These are phyloP conservation scores for Lentinula aciculospora DNA, from an alignment of 768 basidiomycete species.

Conservation along the genomic window DNA sequence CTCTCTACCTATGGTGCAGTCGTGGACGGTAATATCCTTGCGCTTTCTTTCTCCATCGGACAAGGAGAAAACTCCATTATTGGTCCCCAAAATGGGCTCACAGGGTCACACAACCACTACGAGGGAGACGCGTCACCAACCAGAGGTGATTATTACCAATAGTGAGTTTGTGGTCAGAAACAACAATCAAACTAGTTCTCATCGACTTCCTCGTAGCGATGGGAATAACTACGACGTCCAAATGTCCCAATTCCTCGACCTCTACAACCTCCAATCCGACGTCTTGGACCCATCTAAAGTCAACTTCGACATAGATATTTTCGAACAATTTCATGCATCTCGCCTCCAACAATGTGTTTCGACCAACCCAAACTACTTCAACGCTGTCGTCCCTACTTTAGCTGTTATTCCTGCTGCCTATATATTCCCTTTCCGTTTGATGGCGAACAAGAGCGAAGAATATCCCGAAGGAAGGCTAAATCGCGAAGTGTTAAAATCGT, in stretches of 20 bases:
- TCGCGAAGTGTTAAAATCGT: slow-evolving; percentile 1
- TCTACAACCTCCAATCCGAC: neutral
- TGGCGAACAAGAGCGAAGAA: slow-evolving; percentile 4
- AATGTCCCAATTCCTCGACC: neutral
- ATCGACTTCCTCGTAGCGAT: no score
- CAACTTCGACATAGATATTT: slow-evolving; percentile 3
- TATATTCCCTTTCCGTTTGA: neutral
- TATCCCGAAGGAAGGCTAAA: slow-evolving; percentile 5
- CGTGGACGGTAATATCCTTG: neutral
- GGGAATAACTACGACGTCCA: neutral
- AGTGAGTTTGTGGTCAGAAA: neutral
- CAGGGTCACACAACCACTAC: slow-evolving; percentile 12
- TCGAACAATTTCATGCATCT: neutral
- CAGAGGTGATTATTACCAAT: neutral
- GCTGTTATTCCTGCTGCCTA: neutral
- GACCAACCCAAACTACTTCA: slow-evolving; percentile 2
- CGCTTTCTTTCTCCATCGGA: neutral
- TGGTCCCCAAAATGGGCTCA: neutral
- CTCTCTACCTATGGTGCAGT: neutral
- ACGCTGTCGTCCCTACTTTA: neutral
- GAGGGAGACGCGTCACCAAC: neutral
- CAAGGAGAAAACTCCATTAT: neutral
- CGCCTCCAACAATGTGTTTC: neutral
- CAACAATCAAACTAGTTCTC: neutral
- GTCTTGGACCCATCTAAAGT: neutral